phyloP scores from a whole-genome alignment of 352 stramenopile genomes.

The Peronospora farinosa region DNA sequence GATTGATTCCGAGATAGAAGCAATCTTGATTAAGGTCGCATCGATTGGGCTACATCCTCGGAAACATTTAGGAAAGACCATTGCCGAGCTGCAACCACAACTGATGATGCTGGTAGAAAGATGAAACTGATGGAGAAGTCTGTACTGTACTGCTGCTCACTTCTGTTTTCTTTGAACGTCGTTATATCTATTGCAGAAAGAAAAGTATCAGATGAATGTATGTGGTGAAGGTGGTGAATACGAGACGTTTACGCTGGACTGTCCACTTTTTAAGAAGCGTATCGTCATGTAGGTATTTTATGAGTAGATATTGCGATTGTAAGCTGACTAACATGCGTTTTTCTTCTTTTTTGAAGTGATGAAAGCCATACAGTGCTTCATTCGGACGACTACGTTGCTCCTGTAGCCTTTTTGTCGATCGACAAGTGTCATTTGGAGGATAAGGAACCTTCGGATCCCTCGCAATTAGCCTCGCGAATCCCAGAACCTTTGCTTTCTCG shows the following conservation, averaged over 20 bases:
- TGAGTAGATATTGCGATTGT: neutral
- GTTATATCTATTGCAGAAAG: constrained; percentile 46
- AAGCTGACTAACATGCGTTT: constrained; percentile 1
- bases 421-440: constrained; percentile 85
- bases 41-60: constrained; percentile 87
- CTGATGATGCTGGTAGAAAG: constrained; percentile 78
- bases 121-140: neutral
- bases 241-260: constrained; percentile 98
- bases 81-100: constrained; percentile 81
- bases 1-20: constrained; percentile 89
- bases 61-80: constrained; percentile 80
- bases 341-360: constrained; percentile 42
- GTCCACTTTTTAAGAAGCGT: constrained; percentile 90
- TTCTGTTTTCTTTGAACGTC: constrained; percentile 1
- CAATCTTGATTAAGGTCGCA: constrained; percentile 95
- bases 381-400: constrained; percentile 87
- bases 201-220: constrained; percentile 96
- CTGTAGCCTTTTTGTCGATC: constrained; percentile 91
- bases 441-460: constrained; percentile 54
- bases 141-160: constrained; percentile 8
- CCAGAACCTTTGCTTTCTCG: constrained; percentile 7
- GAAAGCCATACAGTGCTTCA: constrained; percentile 89
- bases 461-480: constrained; percentile 36
- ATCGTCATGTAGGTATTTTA: constrained; percentile 78
- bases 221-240: constrained; percentile 99